phyloP scores from a whole-genome alignment of 2,329 filamentous ascomycete species.

The Sporothrix mexicana region DNA sequence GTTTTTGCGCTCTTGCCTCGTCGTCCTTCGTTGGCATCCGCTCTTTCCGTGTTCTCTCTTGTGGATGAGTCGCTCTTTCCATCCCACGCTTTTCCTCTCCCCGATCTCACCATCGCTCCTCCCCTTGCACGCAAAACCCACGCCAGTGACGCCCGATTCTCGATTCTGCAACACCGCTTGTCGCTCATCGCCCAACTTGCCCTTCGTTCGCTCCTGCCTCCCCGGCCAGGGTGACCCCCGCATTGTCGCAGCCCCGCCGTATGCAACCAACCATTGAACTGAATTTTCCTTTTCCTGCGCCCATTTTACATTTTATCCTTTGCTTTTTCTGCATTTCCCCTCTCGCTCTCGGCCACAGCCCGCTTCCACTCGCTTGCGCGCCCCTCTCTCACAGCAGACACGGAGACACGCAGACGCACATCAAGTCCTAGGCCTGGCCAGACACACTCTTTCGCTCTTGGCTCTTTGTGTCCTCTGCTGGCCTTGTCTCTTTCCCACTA shows the following conservation, averaged over 20 bases:
- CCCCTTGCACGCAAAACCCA: not conserved
- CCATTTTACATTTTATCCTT: not conserved
- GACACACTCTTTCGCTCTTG: not conserved
- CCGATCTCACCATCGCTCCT: not conserved
- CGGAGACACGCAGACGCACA: not conserved
- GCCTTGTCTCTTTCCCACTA: too few relatives aligned
- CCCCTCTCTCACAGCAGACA: constrained; percentile 11
- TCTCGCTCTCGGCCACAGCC: constrained; percentile 4
- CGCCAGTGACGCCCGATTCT: constrained; percentile 12
- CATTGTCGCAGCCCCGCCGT: constrained; percentile 35
- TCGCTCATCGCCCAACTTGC: not conserved
- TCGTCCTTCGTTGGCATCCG: not conserved
- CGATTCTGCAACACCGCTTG: constrained; percentile 14
- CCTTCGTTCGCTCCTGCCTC: constrained; percentile 4
- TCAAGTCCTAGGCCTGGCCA: not conserved
- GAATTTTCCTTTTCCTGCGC: constrained; percentile 15
- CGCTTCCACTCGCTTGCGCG: not conserved
- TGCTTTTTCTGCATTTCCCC: not conserved
- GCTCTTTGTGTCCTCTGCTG: too few relatives aligned
- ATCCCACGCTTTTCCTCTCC: not conserved
- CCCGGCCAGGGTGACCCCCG: constrained; percentile 25
- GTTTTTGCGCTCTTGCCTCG: not conserved
- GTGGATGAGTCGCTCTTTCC: not conserved
- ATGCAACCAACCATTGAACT: constrained; percentile 27
- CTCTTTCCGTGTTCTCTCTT: not conserved